Evolutionary conservation across 169 alveolate genomes (phyloP).

Genomic region (Cyclospora cayetanensis): DNA sequence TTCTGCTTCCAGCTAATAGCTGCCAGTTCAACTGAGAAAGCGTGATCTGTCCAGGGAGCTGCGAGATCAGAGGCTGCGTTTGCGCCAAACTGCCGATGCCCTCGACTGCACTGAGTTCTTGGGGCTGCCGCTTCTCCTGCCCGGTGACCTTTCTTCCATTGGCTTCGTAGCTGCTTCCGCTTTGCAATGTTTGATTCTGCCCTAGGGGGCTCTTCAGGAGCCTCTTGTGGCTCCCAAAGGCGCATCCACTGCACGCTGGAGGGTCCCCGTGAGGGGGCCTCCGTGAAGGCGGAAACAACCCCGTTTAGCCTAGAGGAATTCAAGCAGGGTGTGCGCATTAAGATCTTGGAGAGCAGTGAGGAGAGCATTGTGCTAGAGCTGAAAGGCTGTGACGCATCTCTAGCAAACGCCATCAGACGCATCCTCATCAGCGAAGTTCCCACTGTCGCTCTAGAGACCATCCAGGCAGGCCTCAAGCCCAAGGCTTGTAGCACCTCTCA

Average conservation of each 20-base stretch:
- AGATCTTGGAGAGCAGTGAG: neutral
- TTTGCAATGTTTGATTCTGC: neutral
- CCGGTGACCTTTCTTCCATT: too few relatives aligned
- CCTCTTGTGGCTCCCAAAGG: neutral
- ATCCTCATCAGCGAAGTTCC: conserved; percentile 94
- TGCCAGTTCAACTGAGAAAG: too few relatives aligned
- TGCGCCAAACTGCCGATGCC: too few relatives aligned
- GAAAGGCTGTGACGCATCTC: conserved; percentile 87
- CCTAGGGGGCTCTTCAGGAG: neutral
- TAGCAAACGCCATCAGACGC: conserved; percentile 94
- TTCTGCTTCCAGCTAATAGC: too few relatives aligned
- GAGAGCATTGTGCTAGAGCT: conserved; percentile 76
- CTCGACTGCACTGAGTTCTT: too few relatives aligned
- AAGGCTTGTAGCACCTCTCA: neutral
- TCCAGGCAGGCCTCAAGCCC: conserved; percentile 31
- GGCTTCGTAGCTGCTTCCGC: neutral
- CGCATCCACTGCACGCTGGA: neutral
- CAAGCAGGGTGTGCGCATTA: neutral
- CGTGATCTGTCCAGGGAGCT: too few relatives aligned
- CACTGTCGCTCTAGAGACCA: conserved; percentile 92
- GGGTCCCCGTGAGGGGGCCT: neutral
- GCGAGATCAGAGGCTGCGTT: too few relatives aligned
- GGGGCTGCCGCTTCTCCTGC: too few relatives aligned
- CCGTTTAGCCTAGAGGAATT: neutral
- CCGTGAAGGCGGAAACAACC: neutral